These are phyloP conservation scores for Strigomonas culicis DNA, from an alignment of 208 protist genomes.

Conservation along the genomic window DNA sequence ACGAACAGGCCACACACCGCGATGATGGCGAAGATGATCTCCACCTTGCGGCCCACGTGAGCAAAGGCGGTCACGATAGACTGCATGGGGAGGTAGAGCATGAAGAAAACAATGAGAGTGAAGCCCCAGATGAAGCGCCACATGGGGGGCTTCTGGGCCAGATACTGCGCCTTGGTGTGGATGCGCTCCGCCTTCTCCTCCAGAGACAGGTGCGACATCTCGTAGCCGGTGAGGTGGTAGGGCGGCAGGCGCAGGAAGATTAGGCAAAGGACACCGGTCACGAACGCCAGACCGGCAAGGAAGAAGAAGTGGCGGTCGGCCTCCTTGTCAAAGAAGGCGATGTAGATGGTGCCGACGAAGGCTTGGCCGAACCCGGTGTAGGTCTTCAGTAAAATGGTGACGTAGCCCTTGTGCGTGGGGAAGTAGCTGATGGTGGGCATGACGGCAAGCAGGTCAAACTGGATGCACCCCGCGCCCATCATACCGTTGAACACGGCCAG, in stretches of 20 bases:
- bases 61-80: constrained; percentile 10
- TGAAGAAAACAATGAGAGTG: constrained; percentile 22
- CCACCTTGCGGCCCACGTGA: constrained; percentile 5
- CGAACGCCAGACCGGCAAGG: constrained; percentile 14
- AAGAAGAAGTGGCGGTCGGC: constrained; percentile 31
- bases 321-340: constrained; percentile 31
- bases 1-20: neutral
- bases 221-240: constrained; percentile 25
- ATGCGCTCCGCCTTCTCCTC: constrained; percentile 13
- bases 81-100: constrained; percentile 28
- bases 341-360: constrained; percentile 35
- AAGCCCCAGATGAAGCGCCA: constrained; percentile 28
- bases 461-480: constrained; percentile 18
- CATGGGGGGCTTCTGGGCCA: constrained; percentile 23
- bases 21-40: constrained; percentile 27
- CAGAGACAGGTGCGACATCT: constrained; percentile 10
- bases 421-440: constrained; percentile 40
- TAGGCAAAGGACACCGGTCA: constrained; percentile 20
- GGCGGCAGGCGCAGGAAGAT: constrained; percentile 27
- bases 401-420: constrained; percentile 25
- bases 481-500: constrained; percentile 24
- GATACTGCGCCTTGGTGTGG: constrained; percentile 19
- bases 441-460: constrained; percentile 24
- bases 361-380: constrained; percentile 43
- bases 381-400: constrained; percentile 40